A percentile compares a stretch with the other conserved stretches of the same genome.
phyloP scores from a whole-genome alignment of 2,329 filamentous ascomycete genomes.

The Thielaviopsis euricoi region DNA sequence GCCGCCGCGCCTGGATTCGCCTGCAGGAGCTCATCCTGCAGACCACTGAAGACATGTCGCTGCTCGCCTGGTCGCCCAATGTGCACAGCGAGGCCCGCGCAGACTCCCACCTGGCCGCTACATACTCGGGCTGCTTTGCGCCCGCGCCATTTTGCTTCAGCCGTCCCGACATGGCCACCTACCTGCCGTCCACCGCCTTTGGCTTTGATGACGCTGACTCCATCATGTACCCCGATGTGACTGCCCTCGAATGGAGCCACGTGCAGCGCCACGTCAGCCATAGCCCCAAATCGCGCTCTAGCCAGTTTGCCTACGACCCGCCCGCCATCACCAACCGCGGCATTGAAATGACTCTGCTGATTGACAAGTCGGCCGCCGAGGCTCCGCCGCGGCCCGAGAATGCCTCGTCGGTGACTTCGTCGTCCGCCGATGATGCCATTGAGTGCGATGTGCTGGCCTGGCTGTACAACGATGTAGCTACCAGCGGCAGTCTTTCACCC shows the following conservation, averaged over 20 bases:
- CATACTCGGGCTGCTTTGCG: conserved; percentile 8
- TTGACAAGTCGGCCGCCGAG: conserved; percentile 9
- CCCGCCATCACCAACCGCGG: conserved; percentile 11
- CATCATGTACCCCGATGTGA: conserved; percentile 12
- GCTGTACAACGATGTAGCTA: conserved; percentile 13
- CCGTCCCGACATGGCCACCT: conserved; percentile 11
- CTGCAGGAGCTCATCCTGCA: conserved; percentile 22
- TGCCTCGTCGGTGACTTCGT: background rate
- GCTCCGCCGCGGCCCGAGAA: background rate
- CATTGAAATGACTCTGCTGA: conserved; percentile 12
- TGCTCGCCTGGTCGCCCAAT: conserved; percentile 18
- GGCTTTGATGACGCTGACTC: conserved; percentile 13
- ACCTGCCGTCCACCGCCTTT: conserved; percentile 12
- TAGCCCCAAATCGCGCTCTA: conserved; percentile 3
- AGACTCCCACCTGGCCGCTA: background rate
- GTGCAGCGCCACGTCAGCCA: conserved; percentile 11
- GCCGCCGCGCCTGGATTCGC: conserved; percentile 18
- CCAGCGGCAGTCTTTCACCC: conserved; percentile 5
- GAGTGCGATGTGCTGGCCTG: conserved; percentile 12
- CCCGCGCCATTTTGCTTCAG: conserved; percentile 9
- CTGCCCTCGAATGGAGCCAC: conserved; percentile 8
- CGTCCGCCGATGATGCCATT: background rate
- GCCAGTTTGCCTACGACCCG: conserved; percentile 11
- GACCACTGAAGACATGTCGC: conserved; percentile 19
- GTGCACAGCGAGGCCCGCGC: background rate